Conservation (phyloP, 768 basidiomycete species). For the Cyclocybe cylindracea region DNA sequence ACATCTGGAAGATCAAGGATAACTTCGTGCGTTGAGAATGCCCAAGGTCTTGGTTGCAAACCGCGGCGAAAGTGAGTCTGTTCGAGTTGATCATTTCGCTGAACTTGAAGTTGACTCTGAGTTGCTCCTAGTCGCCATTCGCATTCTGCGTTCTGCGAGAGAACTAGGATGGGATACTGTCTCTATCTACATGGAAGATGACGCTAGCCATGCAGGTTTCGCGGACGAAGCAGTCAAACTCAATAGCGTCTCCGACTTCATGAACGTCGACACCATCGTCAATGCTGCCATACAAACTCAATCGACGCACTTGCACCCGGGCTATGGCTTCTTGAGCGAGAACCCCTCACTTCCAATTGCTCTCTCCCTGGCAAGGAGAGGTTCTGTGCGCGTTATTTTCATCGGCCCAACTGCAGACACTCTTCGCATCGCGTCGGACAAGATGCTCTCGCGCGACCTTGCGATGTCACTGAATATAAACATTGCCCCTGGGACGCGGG, state of each 20-base stretch:
- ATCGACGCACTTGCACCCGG: constrained; percentile 44
- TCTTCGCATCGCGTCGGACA: constrained; percentile 67
- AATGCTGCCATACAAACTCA: constrained; percentile 25
- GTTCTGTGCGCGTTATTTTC: constrained; percentile 50
- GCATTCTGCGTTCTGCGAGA: constrained; percentile 83
- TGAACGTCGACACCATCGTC: constrained; percentile 31
- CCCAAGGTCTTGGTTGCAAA: constrained; percentile 78
- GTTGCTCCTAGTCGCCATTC: constrained; percentile 68
- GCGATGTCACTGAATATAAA: constrained; percentile 28
- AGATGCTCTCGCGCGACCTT: constrained; percentile 35
- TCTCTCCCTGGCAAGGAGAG: constrained; percentile 65
- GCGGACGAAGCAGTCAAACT: constrained; percentile 90
- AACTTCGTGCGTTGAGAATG: constrained; percentile 19
- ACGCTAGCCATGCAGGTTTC: constrained; percentile 78
- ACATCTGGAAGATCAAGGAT: neutral
- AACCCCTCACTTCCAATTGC: constrained; percentile 79
- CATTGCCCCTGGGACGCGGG: constrained; percentile 31
- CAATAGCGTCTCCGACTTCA: constrained; percentile 58
- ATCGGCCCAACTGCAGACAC: constrained; percentile 81
- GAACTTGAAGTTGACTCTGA: neutral
- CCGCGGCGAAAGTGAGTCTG: constrained; percentile 60
- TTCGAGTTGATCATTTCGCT: constrained; percentile 1
- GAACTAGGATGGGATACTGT: constrained; percentile 89
- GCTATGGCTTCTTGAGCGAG: constrained; percentile 89
- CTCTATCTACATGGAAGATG: constrained; percentile 83